phyloP scores from a whole-genome alignment of 2,329 filamentous ascomycete species.

The Botrytis elliptica region DNA sequence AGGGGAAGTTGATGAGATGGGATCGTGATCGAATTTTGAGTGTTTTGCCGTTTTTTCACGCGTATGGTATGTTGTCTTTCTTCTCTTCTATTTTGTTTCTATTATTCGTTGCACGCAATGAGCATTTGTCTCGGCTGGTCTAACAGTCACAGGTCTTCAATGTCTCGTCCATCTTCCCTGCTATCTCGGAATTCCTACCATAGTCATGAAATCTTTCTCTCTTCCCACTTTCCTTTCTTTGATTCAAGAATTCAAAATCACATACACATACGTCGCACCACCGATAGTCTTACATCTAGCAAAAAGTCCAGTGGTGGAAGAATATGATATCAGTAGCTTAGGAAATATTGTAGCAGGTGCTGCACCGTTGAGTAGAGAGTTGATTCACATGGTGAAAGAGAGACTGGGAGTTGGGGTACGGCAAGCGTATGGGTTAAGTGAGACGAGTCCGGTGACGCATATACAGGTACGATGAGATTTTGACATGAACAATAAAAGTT shows the following conservation, averaged over 20 bases:
- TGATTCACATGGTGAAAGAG: constrained; percentile 70
- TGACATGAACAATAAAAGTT: background rate
- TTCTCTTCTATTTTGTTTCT: background rate
- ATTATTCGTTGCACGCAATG: background rate
- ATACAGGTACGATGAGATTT: constrained; percentile 44
- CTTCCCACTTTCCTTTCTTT: constrained; percentile 52
- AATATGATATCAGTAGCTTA: constrained; percentile 53
- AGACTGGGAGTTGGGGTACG: constrained; percentile 67
- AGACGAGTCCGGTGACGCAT: constrained; percentile 76
- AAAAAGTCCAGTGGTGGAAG: constrained; percentile 52
- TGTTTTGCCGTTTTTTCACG: constrained; percentile 13
- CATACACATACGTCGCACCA: constrained; percentile 53
- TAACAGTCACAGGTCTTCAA: constrained; percentile 42
- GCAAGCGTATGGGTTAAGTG: constrained; percentile 84
- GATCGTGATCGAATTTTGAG: constrained; percentile 23
- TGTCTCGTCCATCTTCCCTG: constrained; percentile 49
- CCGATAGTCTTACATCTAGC: constrained; percentile 58
- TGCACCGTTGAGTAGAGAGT: constrained; percentile 57
- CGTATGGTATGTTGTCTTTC: background rate
- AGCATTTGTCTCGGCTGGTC: background rate
- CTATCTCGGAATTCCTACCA: constrained; percentile 48
- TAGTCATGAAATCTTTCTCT: constrained; percentile 57
- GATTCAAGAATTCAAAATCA: constrained; percentile 53
- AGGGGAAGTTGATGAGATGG: constrained; percentile 50
- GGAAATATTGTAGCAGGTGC: constrained; percentile 51